Percentiles rank a stretch among this genome's conserved stretches.
Evolutionary conservation across 768 basidiomycete genomes (phyloP).

Genomic region (Hygrocybe punicea): DNA sequence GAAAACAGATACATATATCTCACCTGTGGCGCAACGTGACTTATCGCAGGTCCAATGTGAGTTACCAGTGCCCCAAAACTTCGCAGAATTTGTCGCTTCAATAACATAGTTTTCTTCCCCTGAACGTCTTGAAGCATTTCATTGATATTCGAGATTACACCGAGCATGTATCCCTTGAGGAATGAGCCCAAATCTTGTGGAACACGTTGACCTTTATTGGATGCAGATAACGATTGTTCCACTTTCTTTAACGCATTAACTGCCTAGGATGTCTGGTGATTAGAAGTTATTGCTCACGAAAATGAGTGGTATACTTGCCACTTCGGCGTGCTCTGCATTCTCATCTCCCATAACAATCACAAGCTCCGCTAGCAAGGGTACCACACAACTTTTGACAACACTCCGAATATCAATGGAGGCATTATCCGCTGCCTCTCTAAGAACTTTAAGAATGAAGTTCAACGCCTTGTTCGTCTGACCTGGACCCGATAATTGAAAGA

Average conservation of each 20-base stretch:
- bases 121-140: constrained; percentile 82
- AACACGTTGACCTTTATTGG: constrained; percentile 24
- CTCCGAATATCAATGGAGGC: constrained; percentile 42
- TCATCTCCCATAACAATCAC: constrained; percentile 77
- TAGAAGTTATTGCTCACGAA: neutral
- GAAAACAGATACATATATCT: neutral
- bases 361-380: constrained; percentile 69
- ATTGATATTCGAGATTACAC: constrained; percentile 79
- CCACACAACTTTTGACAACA: constrained; percentile 63
- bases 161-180: constrained; percentile 75
- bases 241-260: constrained; percentile 38
- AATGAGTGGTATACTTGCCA: constrained; percentile 30
- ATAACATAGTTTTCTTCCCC: constrained; percentile 64
- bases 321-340: constrained; percentile 40
- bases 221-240: constrained; percentile 44
- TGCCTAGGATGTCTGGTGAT: constrained; percentile 23
- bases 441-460: constrained; percentile 56
- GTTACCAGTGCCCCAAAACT: constrained; percentile 72
- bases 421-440: constrained; percentile 45
- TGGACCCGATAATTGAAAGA: constrained; percentile 57
- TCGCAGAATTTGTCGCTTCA: constrained; percentile 75
- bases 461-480: constrained; percentile 57
- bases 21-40: constrained; percentile 84
- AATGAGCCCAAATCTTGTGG: constrained; percentile 51
- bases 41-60: constrained; percentile 67